Percentiles rank a stretch among this genome's conserved stretches.
These are phyloP conservation scores for Dioscorea cayenensis DNA, from an alignment of 116 monocot genomes.

Conservation along the genomic window DNA sequence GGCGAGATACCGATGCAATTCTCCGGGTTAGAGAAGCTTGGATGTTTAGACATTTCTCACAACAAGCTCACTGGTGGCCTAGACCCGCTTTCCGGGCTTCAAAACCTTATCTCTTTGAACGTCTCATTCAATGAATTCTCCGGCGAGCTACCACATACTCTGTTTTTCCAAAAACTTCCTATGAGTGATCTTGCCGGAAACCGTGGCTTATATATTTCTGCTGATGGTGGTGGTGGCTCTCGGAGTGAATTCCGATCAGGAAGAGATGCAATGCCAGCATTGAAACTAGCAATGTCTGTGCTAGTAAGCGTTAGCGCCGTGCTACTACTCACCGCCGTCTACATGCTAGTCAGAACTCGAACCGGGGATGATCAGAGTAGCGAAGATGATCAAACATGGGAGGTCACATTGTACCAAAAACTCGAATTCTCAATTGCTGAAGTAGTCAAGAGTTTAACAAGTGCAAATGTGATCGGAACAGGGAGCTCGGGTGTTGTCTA, in stretches of 20 bases:
- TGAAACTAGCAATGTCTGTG: constrained; percentile 64
- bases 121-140: constrained; percentile 85
- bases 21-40: constrained; percentile 55
- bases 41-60: constrained; percentile 70
- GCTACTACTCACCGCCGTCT: constrained; percentile 44
- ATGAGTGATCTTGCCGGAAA: constrained; percentile 55
- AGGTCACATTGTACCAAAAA: constrained; percentile 81
- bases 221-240: neutral
- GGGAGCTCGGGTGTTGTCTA: constrained; percentile 95
- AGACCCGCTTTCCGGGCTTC: constrained; percentile 31
- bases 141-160: constrained; percentile 65
- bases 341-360: constrained; percentile 31
- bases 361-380: neutral
- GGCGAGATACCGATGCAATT: constrained; percentile 57
- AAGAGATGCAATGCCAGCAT: constrained; percentile 20
- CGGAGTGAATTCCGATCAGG: neutral
- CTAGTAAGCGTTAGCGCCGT: constrained; percentile 39
- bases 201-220: constrained; percentile 35
- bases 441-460: constrained; percentile 40
- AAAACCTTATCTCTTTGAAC: constrained; percentile 79
- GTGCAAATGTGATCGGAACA: constrained; percentile 80
- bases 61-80: constrained; percentile 70
- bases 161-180: constrained; percentile 73
- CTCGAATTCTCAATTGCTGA: constrained; percentile 62
- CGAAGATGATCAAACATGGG: constrained; percentile 42